phyloP scores from a whole-genome alignment of 768 basidiomycete species.

The Serendipita vermifera region DNA sequence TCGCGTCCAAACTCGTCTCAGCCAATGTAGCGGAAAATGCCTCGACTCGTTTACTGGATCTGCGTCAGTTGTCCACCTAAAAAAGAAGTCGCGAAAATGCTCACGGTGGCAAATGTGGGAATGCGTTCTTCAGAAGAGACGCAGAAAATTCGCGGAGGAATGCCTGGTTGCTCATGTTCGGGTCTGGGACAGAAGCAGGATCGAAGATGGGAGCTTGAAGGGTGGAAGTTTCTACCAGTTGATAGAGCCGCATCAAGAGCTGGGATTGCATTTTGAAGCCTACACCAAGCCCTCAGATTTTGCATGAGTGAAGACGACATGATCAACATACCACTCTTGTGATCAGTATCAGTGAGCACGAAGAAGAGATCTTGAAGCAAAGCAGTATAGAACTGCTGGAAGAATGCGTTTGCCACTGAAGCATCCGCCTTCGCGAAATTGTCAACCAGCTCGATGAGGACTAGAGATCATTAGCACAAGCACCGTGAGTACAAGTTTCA shows the following conservation, averaged over 20 bases:
- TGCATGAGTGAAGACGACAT: too few relatives aligned
- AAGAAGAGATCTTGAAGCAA: conserved; percentile 35
- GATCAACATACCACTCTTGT: conserved; percentile 30
- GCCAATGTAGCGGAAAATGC: conserved; percentile 54
- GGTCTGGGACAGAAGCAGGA: conserved; percentile 26
- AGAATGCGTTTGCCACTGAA: conserved; percentile 34
- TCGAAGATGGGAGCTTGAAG: conserved; percentile 34
- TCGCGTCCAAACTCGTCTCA: conserved; percentile 65
- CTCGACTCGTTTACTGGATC: conserved; percentile 38
- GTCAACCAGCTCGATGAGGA: conserved; percentile 30
- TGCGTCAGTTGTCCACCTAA: conserved; percentile 23
- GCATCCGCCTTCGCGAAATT: conserved; percentile 31
- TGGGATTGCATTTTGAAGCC: conserved; percentile 34
- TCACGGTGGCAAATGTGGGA: conserved; percentile 31
- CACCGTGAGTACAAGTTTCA: not conserved
- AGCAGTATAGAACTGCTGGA: conserved; percentile 32
- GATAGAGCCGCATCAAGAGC: conserved; percentile 34
- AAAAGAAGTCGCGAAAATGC: conserved; percentile 11
- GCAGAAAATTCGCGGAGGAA: conserved; percentile 31
- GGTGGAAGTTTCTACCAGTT: conserved; percentile 28
- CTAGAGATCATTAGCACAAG: not conserved
- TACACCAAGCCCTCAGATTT: too few relatives aligned
- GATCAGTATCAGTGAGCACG: conserved; percentile 37
- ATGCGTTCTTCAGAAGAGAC: conserved; percentile 29
- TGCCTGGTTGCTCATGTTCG: conserved; percentile 27